Base-by-base conservation (phyloP, 2,329 filamentous ascomycete genomes). In the Diaporthe batatas region DNA sequence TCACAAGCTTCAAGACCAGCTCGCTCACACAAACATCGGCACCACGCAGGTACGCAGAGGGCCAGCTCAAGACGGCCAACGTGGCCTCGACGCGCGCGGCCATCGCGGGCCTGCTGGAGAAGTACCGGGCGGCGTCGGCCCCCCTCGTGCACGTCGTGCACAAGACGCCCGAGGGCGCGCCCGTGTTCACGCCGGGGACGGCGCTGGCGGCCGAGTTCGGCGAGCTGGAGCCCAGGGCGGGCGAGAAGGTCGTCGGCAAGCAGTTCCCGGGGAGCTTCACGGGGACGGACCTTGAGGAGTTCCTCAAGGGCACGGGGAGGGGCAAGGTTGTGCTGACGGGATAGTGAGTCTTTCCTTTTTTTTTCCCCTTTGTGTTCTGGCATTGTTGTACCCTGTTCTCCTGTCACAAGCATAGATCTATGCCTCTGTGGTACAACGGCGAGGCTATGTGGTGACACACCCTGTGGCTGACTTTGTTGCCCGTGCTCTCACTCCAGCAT, bases 161-260 rank as follows among this genome's bases (percentile, higher is more conserved):
- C 79, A 80, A 85, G 65, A 86, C 86, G 0, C 90, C 91, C 2
- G 84, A 86, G 0, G 90, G 89, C 2, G 89, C 91, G 0, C 91
- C 91, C 0, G 84, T 93, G 5, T 93, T 93, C 80, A 93, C 91
- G 0, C 88, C 90, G 0, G 84, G 83, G 4, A 93, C 91, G 0
- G 77, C 83, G 6, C 82, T 93, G 6, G 90, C 88, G 0, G 82
- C 89, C 49, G 89, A 90, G 74, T 92, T 93, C 75, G 82, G 86
- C 0, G 90, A 92, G 76, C 80, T 93, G 53, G 84, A 82, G 36
- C 87, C 91, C 0, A 79, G 82, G 74, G 80, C 84, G 77, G 86
- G 72, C 11, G 91, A 93, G 80, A 88, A 88, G 77, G 79, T 89
- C 1, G 82, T 93, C 25, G 77, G 79, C 58, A 94, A 93, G 82